phyloP scores from a whole-genome alignment of 495 filamentous ascomycete species.

The Melanomma pulvis-pyrius region DNA sequence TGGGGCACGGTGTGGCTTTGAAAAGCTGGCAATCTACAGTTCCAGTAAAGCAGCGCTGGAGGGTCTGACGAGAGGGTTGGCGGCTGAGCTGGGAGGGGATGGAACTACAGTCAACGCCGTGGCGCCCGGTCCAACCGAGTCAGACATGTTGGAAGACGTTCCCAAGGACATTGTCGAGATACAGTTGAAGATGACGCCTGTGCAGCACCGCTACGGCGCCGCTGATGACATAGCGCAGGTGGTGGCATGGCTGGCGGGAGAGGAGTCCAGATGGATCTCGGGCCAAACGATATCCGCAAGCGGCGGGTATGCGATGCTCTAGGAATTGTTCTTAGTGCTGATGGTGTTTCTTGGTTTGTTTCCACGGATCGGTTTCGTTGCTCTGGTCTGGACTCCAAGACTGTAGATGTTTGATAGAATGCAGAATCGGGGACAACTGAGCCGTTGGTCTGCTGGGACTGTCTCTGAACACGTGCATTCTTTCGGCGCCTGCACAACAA shows the following conservation, averaged over 20 bases:
- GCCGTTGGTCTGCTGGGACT: not conserved
- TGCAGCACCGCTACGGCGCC: constrained; percentile 41
- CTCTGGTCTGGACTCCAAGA: constrained; percentile 14
- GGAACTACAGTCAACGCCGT: constrained; percentile 53
- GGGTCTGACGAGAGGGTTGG: constrained; percentile 49
- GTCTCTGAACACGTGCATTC: not conserved
- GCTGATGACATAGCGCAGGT: constrained; percentile 45
- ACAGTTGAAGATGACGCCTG: constrained; percentile 48
- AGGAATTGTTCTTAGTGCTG: not conserved
- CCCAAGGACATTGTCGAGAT: constrained; percentile 43
- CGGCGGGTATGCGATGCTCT: constrained; percentile 42
- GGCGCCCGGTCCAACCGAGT: constrained; percentile 48
- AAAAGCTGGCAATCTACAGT: constrained; percentile 46
- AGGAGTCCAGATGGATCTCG: constrained; percentile 42
- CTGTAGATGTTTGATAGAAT: constrained; percentile 23
- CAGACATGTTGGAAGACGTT: constrained; percentile 49
- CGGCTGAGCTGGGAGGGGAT: constrained; percentile 49
- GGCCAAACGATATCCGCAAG: constrained; percentile 44
- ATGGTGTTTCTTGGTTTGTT: constrained; percentile 21
- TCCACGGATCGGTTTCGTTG: constrained; percentile 17
- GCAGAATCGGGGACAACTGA: not conserved
- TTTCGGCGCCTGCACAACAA: not conserved
- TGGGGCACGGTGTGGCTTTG: constrained; percentile 49
- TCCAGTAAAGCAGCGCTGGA: constrained; percentile 55
- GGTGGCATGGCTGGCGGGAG: constrained; percentile 43